Evolutionary conservation across 2,329 filamentous ascomycete species (phyloP).

Genomic region (Corniculantispora saksenae): DNA sequence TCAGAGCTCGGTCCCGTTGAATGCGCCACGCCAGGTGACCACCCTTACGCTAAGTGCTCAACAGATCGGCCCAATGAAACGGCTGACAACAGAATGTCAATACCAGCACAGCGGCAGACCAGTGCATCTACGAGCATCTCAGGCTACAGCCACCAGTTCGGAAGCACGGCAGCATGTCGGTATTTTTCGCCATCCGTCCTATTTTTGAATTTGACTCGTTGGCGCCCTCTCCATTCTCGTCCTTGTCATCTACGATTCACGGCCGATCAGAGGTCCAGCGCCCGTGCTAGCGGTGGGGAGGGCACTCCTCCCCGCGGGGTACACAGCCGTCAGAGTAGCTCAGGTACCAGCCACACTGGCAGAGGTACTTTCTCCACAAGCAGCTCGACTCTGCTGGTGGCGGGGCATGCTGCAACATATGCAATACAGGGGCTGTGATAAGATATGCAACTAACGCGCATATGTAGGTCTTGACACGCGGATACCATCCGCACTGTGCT

Average conservation of each 20-base stretch:
- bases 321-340: slow-evolving; percentile 2
- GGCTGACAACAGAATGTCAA: not conserved
- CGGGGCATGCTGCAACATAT: not conserved
- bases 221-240: not conserved
- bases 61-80: slow-evolving; percentile 15
- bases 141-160: not conserved
- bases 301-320: slow-evolving; percentile 2
- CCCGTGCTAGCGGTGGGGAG: not conserved
- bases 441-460: slow-evolving; percentile 18
- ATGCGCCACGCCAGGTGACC: slow-evolving; percentile 14
- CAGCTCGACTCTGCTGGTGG: not conserved
- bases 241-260: not conserved
- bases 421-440: slow-evolving; percentile 7
- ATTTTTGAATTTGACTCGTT: not conserved
- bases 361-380: not conserved
- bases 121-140: not conserved
- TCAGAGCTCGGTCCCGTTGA: slow-evolving; percentile 6
- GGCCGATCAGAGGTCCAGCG: slow-evolving; percentile 10
- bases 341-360: not conserved
- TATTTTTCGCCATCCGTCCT: not conserved
- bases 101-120: not conserved
- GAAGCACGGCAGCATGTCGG: not conserved
- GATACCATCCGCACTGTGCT: slow-evolving; percentile 6
- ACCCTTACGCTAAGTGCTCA: not conserved
- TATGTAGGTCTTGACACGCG: not conserved